Evolutionary conservation across 345 rosid species (phyloP), one percentile per base, ranked within the genome.

Genomic region (Balakata baccata): DNA sequence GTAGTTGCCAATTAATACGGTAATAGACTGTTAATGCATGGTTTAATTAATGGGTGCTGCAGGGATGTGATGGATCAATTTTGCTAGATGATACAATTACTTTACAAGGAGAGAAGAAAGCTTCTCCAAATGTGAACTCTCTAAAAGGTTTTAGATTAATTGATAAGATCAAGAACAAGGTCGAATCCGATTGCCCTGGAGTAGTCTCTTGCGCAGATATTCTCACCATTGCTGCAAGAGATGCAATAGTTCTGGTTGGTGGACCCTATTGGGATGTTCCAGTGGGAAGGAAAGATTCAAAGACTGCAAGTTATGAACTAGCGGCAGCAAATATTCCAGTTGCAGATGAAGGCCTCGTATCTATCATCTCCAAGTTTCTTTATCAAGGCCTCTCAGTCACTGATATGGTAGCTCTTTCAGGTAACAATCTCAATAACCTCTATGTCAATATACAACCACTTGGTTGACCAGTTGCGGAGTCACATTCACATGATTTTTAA

Each of bases 231-330:
- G 92, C 97, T 39, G 97, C 98, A 53, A 84, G 61, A 43, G 46
- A 8, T 43, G 46, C 46, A 5, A 5, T 43, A 5, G 9, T 43
- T 5, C 81, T 92, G 97, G 97, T 94, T 62, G 97, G 97, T 39
- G 98, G 97, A 63, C 97, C 98, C 25, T 87, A 89, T 59, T 94
- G 98, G 97, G 92, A 92, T 70, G 97, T 94, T 79, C 97, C 91
- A 5, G 77, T 92, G 43, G 97, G 98, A 77, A 90, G 98, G 81
- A 94, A 89, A 73, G 98, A 94, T 83, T 90, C 98, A 7, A 94
- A 68, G 67, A 87, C 89, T 16, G 95, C 97, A 45, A 80, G 86
- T 76, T 77, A 63, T 9, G 92, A 75, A 47, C 86, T 89, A 0
- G 91, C 88, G 2, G 51, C 7, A 18, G 6, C 83, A 6, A 87